Evolutionary conservation across 2,329 filamentous ascomycete species (phyloP), one percentile per base, ranked within the genome.

Genomic region (Leptosphaerulina australis): DNA sequence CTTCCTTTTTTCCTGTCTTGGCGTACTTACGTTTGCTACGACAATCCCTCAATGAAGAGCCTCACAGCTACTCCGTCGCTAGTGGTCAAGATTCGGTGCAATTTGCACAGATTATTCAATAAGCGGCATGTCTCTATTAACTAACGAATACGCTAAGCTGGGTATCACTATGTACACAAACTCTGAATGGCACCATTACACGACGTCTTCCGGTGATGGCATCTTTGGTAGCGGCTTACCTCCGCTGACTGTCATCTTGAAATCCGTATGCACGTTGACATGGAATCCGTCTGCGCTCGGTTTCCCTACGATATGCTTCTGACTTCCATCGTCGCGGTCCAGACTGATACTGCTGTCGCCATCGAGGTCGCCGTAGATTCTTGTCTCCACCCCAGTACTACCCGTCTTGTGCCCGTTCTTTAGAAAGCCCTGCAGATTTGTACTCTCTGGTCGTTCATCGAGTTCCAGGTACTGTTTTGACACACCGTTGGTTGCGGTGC

Each of bases 291-390:
- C 53, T 9, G 24, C 21, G 18, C 45, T 53, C 17, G 12, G 14
- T 12, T 53, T 44, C 9, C 40, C n/a, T 6, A 53, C 34, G 5
- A 53, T 49, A 9, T 44, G 44, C 25, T 47, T 56, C 17, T 50
- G 49, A 14, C 49, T 56, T 3, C 38, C 36, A 24, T 56, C 50
- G 17, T 56, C 53, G 17, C 37, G 35, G 21, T 55, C 51, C 3
- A 53, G 44, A 26, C 39, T 50, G 30, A 26, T 24, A 18, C 40
- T 53, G 26, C 44, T 50, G 25, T 56, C 49, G 3, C 12, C 15
- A 15, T 50, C 45, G 3, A 53, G 28, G 14, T 56, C 44, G 14
- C 53, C 53, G 12, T 56, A 56, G 26, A 56, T 56, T 14, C 53
- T 49, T 1, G 53, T 56, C 34, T 56, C 53, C n/a, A 56, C 30